Evolutionary conservation across 495 filamentous ascomycete species (phyloP).

Genomic region (Aspergillus heteromorphus): DNA sequence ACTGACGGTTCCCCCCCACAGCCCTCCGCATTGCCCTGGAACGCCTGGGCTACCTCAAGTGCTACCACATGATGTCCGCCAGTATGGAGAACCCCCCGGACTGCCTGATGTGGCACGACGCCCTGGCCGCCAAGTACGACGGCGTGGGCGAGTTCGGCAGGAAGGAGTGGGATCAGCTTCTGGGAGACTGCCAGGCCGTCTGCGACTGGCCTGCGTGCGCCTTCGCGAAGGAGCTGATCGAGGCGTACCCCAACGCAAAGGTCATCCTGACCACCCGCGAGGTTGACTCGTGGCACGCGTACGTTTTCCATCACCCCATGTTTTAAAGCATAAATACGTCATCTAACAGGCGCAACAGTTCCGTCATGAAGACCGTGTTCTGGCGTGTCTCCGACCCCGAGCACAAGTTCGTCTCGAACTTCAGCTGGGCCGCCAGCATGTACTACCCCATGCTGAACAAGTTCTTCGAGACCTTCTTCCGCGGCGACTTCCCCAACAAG

Average conservation of each 20-base stretch:
- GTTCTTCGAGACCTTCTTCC: conserved; percentile 54
- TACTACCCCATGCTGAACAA: conserved; percentile 57
- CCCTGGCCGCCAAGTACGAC: conserved; percentile 59
- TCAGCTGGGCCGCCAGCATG: conserved; percentile 53
- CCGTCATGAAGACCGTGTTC: conserved; percentile 48
- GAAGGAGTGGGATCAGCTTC: conserved; percentile 62
- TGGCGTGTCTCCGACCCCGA: conserved; percentile 54
- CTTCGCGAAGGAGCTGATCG: conserved; percentile 62
- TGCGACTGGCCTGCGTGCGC: conserved; percentile 63
- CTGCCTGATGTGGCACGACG: conserved; percentile 59
- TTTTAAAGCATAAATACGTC: background rate
- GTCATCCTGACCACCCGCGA: conserved; percentile 60
- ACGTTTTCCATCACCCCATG: conserved; percentile 12
- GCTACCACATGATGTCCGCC: conserved; percentile 64
- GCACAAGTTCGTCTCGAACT: conserved; percentile 45
- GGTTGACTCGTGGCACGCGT: conserved; percentile 53
- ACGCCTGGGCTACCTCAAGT: conserved; percentile 55
- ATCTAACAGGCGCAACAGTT: conserved; percentile 19
- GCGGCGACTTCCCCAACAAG: conserved; percentile 45
- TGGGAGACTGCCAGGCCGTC: conserved; percentile 61
- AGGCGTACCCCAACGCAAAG: conserved; percentile 66
- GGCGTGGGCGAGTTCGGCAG: conserved; percentile 55
- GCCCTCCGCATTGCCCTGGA: conserved; percentile 56
- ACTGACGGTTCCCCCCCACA: conserved; percentile 14
- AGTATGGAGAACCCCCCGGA: conserved; percentile 56